Conservation (phyloP, 768 basidiomycete genomes). For the Kwoniella europaea region DNA sequence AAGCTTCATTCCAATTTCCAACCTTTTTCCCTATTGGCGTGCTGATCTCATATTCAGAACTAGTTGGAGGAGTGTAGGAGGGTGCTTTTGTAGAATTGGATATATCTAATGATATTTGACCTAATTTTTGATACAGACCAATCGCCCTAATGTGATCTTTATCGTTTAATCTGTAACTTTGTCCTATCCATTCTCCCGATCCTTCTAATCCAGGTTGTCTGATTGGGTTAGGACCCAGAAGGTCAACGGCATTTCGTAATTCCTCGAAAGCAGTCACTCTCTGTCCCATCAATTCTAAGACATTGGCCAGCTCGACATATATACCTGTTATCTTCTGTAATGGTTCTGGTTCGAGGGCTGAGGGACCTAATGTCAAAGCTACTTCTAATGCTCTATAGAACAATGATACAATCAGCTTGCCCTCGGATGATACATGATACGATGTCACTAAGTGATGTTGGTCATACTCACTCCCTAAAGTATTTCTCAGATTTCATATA, state of each 20-base stretch:
- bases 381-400: constrained; percentile 42
- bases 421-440: not conserved
- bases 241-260: constrained; percentile 40
- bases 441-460: not conserved
- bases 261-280: constrained; percentile 41
- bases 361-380: constrained; percentile 39
- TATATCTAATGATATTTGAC: constrained; percentile 47
- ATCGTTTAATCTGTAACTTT: constrained; percentile 15
- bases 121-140: constrained; percentile 53
- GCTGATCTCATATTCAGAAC: not conserved
- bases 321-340: constrained; percentile 55
- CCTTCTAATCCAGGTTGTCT: not conserved
- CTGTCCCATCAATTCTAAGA: constrained; percentile 50
- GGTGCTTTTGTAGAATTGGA: constrained; percentile 8
- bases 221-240: constrained; percentile 38
- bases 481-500: constrained; percentile 43
- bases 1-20: constrained; percentile 38
- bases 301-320: constrained; percentile 46
- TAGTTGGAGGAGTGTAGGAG: not conserved
- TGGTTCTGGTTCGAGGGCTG: constrained; percentile 44
- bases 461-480: constrained; percentile 46
- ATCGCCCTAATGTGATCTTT: constrained; percentile 51
- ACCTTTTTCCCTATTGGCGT: not conserved
- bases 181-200: constrained; percentile 7
- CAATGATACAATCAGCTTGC: not conserved